Evolutionary conservation across 2,329 filamentous ascomycete genomes (phyloP).

Genomic region (Coniochaeta sp.): DNA sequence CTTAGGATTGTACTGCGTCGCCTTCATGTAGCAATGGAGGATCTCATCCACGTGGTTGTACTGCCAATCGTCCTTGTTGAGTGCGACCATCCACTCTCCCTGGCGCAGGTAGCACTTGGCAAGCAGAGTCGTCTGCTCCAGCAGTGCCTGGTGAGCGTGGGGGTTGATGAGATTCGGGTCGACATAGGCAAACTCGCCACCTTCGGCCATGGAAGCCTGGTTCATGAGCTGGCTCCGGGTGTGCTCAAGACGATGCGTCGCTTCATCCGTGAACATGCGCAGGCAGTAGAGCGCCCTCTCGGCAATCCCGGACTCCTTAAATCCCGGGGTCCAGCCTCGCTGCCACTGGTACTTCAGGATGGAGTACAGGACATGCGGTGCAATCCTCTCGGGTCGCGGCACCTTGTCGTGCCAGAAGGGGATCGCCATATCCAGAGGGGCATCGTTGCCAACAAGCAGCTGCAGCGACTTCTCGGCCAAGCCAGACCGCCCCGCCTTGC

Average conservation of each 20-base stretch:
- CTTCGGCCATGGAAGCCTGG: constrained; percentile 28
- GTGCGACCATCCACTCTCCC: constrained; percentile 86
- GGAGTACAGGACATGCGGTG: constrained; percentile 86
- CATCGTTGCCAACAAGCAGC: constrained; percentile 66
- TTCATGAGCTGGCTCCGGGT: constrained; percentile 42
- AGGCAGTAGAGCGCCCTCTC: constrained; percentile 53
- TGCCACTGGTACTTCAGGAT: constrained; percentile 97
- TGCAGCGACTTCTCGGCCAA: constrained; percentile 93
- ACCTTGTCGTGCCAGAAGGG: constrained; percentile 45
- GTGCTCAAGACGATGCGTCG: constrained; percentile 46
- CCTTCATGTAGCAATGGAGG: constrained; percentile 81
- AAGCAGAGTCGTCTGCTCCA: constrained; percentile 64
- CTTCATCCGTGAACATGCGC: constrained; percentile 53
- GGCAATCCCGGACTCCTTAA: constrained; percentile 34
- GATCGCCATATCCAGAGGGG: constrained; percentile 52
- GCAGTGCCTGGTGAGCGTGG: constrained; percentile 44
- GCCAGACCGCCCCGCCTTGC: constrained; percentile 90
- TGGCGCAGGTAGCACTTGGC: constrained; percentile 95
- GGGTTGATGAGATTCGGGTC: constrained; percentile 41
- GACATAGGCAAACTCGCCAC: constrained; percentile 41
- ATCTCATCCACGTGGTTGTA: constrained; percentile 82
- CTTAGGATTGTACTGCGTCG: constrained; percentile 85
- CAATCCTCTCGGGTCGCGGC: constrained; percentile 38
- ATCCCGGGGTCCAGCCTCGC: constrained; percentile 55
- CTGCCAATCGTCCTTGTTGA: constrained; percentile 86